These are phyloP conservation scores for Camellia japonica DNA, from an alignment of 148 eudicot genomes.

Conservation along the genomic window DNA sequence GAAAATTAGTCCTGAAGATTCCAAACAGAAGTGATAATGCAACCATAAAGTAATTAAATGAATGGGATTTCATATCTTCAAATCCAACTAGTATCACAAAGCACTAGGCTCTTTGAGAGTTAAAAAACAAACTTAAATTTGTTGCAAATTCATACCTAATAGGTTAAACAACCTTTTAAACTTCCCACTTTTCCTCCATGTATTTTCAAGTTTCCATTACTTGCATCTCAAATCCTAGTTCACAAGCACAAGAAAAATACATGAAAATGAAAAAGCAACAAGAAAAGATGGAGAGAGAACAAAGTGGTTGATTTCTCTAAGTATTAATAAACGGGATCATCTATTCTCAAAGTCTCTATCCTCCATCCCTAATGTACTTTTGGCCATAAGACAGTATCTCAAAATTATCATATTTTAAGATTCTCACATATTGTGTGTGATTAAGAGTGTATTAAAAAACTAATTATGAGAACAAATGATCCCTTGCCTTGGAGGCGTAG, in stretches of 20 bases:
- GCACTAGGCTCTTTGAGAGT: too few species aligned
- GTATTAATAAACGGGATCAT: background rate
- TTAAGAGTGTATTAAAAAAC: too few species aligned
- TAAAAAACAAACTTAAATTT: too few species aligned
- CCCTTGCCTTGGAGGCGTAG: too few species aligned
- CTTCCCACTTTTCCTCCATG: background rate
- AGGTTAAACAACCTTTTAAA: background rate
- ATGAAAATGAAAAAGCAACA: background rate
- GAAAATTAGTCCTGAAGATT: slow-evolving; percentile 1
- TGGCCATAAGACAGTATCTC: background rate
- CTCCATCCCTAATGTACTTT: background rate
- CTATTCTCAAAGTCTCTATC: background rate
- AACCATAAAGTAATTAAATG: too few species aligned
- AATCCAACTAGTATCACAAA: background rate
- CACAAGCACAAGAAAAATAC: background rate
- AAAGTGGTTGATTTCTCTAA: background rate
- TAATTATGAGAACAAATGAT: too few species aligned
- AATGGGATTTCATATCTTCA: background rate
- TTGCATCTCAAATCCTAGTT: background rate
- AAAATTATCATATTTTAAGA: too few species aligned
- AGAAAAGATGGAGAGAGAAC: background rate
- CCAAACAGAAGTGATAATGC: slow-evolving; percentile 13
- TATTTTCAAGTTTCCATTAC: background rate
- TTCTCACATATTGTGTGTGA: too few species aligned
- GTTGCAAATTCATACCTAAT: background rate